phyloP scores from a whole-genome alignment of 176 grass and related monocot genomes.

The Coix lacrymajobi region DNA sequence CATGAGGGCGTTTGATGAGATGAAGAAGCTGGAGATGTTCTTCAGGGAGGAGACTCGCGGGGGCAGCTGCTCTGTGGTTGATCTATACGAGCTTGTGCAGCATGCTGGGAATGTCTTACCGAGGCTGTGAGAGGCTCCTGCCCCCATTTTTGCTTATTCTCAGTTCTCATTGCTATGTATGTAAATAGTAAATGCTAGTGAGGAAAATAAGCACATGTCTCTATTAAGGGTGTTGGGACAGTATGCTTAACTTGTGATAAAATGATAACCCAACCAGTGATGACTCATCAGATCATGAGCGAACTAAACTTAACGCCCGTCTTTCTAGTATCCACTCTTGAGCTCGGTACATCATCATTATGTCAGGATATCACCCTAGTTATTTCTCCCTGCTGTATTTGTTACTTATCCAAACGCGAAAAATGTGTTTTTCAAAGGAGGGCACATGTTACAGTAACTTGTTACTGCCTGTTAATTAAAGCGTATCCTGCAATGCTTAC shows the following conservation, averaged over 20 bases:
- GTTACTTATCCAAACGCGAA: neutral
- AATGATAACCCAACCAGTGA: neutral
- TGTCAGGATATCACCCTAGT: neutral
- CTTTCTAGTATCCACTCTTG: neutral
- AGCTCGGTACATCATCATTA: neutral
- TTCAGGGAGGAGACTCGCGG: constrained; percentile 84
- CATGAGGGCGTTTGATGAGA: constrained; percentile 96
- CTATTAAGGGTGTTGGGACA: neutral
- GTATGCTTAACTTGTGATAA: neutral
- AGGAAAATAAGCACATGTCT: neutral
- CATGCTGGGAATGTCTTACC: constrained; percentile 93
- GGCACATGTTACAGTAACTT: neutral
- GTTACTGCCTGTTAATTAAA: neutral
- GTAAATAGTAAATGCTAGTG: too few relatives aligned
- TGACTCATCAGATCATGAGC: neutral
- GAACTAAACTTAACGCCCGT: neutral
- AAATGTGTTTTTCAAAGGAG: neutral
- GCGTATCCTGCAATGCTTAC: neutral
- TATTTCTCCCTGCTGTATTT: neutral
- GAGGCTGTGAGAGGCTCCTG: constrained; percentile 75
- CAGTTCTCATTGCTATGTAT: neutral
- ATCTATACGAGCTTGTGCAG: constrained; percentile 93
- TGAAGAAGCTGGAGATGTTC: constrained; percentile 99
- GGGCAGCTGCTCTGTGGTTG: constrained; percentile 79
- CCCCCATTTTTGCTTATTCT: neutral